Conservation (phyloP, 805 yeast species). For the Metschnikowia aberdeeniae region DNA sequence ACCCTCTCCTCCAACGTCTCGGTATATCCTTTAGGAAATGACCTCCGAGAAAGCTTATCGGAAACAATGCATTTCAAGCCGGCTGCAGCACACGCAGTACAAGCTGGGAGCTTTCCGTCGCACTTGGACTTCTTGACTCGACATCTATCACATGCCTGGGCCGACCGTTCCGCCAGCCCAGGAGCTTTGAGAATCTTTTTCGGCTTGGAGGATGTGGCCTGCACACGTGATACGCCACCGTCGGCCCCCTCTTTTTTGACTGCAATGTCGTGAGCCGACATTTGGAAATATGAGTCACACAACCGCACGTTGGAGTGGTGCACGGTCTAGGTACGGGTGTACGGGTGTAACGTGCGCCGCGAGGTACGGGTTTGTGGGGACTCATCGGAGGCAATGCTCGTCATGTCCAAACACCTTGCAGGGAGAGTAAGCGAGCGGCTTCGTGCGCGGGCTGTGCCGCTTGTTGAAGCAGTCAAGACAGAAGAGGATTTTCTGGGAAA, state of each 20-base stretch:
- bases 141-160: slow-evolving; percentile 91
- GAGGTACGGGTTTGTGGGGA: no score
- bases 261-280: background rate
- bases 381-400: no score
- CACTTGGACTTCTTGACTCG: slow-evolving; percentile 75
- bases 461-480: no score
- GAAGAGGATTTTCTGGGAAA: no score
- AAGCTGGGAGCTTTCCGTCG: slow-evolving; percentile 65
- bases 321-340: no score
- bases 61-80: slow-evolving; percentile 88
- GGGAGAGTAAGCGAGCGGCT: no score
- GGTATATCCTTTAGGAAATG: slow-evolving; percentile 89
- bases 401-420: no score
- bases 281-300: background rate
- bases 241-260: background rate
- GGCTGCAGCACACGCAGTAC: slow-evolving; percentile 77
- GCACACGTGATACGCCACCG: background rate
- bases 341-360: no score
- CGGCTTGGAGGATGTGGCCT: background rate
- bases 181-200: slow-evolving; percentile 57
- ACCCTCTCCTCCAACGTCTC: slow-evolving; percentile 85
- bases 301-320: no score
- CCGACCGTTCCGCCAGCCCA: slow-evolving; percentile 67
- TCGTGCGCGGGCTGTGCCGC: no score
- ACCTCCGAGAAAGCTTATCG: slow-evolving; percentile 78